Base-by-base conservation (phyloP, 306 rosid genomes). In the Gleditsia sinensis region DNA sequence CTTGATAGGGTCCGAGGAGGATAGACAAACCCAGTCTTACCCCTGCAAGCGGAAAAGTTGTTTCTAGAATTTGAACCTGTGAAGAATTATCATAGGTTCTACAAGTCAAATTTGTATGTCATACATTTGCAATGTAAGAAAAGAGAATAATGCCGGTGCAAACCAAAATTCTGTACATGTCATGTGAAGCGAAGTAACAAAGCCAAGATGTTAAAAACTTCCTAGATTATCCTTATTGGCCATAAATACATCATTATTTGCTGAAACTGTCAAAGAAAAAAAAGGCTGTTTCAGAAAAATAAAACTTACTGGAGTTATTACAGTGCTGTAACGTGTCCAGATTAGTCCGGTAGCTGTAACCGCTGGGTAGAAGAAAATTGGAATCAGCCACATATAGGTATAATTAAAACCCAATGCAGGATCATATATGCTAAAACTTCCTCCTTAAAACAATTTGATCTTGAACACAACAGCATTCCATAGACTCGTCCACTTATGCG, bases 251-350 rank as follows among this genome's bases (percentile, higher is more conserved):
- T 9, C 50, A 65, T 37, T 37, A 24, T 59, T 69, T 53, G 49
- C 59, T 17, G 70, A 17, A 65, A 13, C n/a, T 19, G 72, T 25
- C 12, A 21, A 28, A 60, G 67, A 50, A 28, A 60, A 71, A 50
- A 34, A 67, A 71, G 75, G 20, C 39, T 9, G 49, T 69, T 34
- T 49, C n/a, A 23, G 1, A 67, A 24, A 74, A 19, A 69, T 10
- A 11, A 71, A 72, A 85, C 97, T 82, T 88, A 91, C 98, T 19
- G 97, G 98, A 40, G 89, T 91, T 69, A 94, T 90, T 11, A 90
- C 96, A 54, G 95, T 91, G 81, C 98, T 94, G 87, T 94, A 94
- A 37, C 98, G 97, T 17, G 98, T 83, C 98, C 98, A 94, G 76
- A 94, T 72, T 72, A 94, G 3, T 80, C 98, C 98, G 11, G 97